Percentiles rank a stretch among this genome's conserved stretches.
Conservation (phyloP, 2,329 filamentous ascomycete species). For the Grosmannia clavigera region DNA sequence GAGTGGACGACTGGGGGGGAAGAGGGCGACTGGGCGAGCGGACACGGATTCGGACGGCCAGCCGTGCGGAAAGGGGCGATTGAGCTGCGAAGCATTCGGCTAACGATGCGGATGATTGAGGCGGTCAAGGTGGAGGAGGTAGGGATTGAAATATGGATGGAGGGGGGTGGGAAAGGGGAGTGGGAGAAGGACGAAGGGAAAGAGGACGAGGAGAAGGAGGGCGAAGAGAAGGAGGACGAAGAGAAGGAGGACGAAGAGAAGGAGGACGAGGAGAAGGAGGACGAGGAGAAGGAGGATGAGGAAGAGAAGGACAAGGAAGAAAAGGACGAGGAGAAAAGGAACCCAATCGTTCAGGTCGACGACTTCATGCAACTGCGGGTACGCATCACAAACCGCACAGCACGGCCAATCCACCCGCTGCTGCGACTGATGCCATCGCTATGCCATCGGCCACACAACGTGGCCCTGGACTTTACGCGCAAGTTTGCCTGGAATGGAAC, state of each 20-base stretch:
- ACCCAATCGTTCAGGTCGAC: conserved; percentile 31
- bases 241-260: not conserved
- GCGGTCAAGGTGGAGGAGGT: conserved; percentile 71
- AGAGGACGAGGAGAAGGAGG: conserved; percentile 9
- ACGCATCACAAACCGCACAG: conserved; percentile 62
- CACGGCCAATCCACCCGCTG: conserved; percentile 54
- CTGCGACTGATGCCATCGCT: conserved; percentile 68
- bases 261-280: conserved; percentile 1
- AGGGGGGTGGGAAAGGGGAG: too few relatives aligned
- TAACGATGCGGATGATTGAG: conserved; percentile 71
- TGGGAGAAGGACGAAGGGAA: too few relatives aligned
- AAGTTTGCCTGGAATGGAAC: conserved; percentile 78
- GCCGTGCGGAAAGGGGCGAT: conserved; percentile 45
- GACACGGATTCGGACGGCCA: conserved; percentile 31
- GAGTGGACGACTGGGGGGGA: conserved; percentile 47
- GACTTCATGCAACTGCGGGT: conserved; percentile 58
- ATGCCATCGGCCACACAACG: conserved; percentile 55
- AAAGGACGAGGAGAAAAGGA: not conserved
- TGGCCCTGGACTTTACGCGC: conserved; percentile 69
- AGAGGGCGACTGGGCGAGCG: too few relatives aligned
- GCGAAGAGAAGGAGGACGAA: not conserved
- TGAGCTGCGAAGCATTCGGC: conserved; percentile 62
- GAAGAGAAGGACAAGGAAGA: not conserved
- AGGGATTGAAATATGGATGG: conserved; percentile 49
- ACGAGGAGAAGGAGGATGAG: too few relatives aligned